Evolutionary conservation across 495 filamentous ascomycete genomes (phyloP).

Genomic region (Penicillium pulvis): DNA sequence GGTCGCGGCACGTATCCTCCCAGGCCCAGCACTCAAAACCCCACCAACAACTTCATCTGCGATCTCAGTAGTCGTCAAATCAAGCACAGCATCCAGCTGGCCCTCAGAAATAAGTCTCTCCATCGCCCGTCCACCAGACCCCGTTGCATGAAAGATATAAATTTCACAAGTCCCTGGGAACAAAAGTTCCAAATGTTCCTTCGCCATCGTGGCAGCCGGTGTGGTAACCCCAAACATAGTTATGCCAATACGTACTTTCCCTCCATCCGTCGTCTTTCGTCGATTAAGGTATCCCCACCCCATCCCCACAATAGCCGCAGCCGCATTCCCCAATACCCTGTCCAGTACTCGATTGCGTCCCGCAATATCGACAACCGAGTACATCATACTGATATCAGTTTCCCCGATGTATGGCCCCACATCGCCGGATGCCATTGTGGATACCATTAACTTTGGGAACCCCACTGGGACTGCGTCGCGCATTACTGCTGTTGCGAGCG

Average conservation of each 20-base stretch:
- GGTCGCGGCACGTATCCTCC: conserved; percentile 55
- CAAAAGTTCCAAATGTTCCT: conserved; percentile 42
- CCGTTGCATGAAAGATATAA: conserved; percentile 70
- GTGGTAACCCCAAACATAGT: conserved; percentile 80
- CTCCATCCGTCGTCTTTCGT: neutral
- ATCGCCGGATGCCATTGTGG: conserved; percentile 66
- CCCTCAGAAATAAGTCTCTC: conserved; percentile 59
- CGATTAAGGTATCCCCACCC: conserved; percentile 21
- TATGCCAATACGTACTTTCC: conserved; percentile 55
- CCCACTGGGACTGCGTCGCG: conserved; percentile 58
- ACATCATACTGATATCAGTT: conserved; percentile 70
- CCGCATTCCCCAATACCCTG: conserved; percentile 61
- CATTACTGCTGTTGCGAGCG: conserved; percentile 59
- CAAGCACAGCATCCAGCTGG: conserved; percentile 61
- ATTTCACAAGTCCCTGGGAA: conserved; percentile 48
- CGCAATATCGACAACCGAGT: conserved; percentile 68
- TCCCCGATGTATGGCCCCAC: conserved; percentile 60
- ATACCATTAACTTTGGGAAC: conserved; percentile 70
- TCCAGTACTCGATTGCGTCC: conserved; percentile 60
- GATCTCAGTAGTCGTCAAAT: conserved; percentile 71
- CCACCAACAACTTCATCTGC: conserved; percentile 64
- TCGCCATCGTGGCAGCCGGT: conserved; percentile 54
- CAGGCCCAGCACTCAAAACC: conserved; percentile 56
- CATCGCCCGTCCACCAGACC: conserved; percentile 66
- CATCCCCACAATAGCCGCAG: conserved; percentile 59